Base-by-base conservation (phyloP, 306 rosid species). In the Ormosia emarginata region DNA sequence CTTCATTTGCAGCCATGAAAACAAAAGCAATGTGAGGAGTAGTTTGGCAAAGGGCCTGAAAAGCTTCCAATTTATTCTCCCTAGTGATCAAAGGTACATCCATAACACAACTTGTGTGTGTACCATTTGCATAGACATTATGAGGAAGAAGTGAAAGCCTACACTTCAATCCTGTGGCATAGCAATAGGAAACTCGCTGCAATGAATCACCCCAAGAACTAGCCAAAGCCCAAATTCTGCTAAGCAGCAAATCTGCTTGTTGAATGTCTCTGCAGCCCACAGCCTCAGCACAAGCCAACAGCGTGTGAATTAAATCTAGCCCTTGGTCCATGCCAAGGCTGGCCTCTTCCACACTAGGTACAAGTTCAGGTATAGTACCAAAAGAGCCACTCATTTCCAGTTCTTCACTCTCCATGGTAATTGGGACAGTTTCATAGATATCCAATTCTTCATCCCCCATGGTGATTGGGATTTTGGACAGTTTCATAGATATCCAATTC, bases 251-350 rank as follows among this genome's bases (percentile, higher is more conserved):
- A 46, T 81, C 88, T 15, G 98, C 90, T 17, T 89, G 93, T 11
- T 84, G 82, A 18, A 84, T 85, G 81, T 90, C 97, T 71, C 94
- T 87, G 84, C 97, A 90, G 2, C 91, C 89, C 6, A 91, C 90
- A 52, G 94, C 97, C 77, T 91, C 97, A 7, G 97, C 97, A 83
- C 98, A 93, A 36, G 92, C 97, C 80, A 93, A 50, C 14, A 93
- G 49, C 88, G 79, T 78, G 71, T 93, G 94, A 77, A 93, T 93
- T 90, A 93, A 90, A 52, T 91, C 86, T 66, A 93, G 83, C 40
- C 98, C 94, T 83, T 89, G 89, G 67, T 92, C 86, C 71, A 89
- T 86, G 8, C 89, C 85, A 63, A 85, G 85, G 57, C 59, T 89
- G 5, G 49, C 76, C 74, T 82, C 86, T 80, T 75, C 82, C 49